Conservation (phyloP, 257 asterid species). For the Ilex aquifolium region DNA sequence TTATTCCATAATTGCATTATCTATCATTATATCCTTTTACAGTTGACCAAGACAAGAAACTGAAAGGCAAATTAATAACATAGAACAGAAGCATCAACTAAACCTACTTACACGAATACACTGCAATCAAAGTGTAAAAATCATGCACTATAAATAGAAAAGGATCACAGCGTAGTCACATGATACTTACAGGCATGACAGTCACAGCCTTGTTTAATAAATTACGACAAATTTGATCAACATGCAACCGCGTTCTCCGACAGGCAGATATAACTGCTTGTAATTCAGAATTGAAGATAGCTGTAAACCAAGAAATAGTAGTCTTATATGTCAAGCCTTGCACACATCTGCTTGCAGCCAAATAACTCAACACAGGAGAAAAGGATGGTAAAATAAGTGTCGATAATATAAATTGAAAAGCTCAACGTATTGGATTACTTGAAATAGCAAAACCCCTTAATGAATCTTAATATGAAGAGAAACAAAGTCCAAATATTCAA, state of each 20-base stretch:
- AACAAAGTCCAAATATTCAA: conserved; percentile 1
- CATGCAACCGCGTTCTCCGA: conserved; percentile 61
- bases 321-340: neutral
- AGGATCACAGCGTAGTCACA: neutral
- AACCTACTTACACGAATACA: too few species aligned
- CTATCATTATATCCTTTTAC: too few species aligned
- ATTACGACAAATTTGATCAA: conserved; percentile 44
- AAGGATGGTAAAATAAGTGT: too few species aligned
- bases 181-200: conserved; percentile 54
- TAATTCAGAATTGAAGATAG: conserved; percentile 61
- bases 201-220: conserved; percentile 53
- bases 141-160: too few species aligned
- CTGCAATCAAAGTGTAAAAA: too few species aligned
- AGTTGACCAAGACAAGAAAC: too few species aligned
- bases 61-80: too few species aligned
- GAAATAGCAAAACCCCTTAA: neutral
- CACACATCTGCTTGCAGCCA: too few species aligned
- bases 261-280: conserved; percentile 65
- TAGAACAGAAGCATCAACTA: too few species aligned
- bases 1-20: too few species aligned
- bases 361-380: too few species aligned
- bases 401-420: conserved; percentile 3
- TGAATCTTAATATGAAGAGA: neutral
- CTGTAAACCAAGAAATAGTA: conserved; percentile 23
- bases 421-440: neutral